Evolutionary conservation across 176 grass and related monocot genomes (phyloP).

Genomic region (Carex littledalei): DNA sequence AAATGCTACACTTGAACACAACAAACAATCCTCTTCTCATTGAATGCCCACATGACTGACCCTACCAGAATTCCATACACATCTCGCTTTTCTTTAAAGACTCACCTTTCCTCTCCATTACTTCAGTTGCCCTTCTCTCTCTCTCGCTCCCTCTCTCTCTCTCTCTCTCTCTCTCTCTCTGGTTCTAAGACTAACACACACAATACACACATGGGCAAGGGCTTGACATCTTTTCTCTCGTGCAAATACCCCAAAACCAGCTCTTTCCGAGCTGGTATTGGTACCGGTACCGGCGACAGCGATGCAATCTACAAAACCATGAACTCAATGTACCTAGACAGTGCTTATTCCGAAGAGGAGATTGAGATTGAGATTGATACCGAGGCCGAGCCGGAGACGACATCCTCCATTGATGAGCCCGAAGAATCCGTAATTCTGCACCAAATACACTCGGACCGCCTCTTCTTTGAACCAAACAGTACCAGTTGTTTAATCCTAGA

Average conservation of each 20-base stretch:
- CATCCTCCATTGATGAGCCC: background rate
- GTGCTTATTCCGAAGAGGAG: slow-evolving; percentile 27
- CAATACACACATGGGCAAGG: slow-evolving; percentile 35
- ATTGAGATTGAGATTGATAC: slow-evolving; percentile 20
- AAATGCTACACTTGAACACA: background rate
- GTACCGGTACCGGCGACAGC: background rate
- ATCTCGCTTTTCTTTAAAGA: slow-evolving; percentile 14
- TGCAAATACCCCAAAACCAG: slow-evolving; percentile 42
- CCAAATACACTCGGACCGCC: slow-evolving; percentile 29
- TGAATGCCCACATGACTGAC: slow-evolving; percentile 25
- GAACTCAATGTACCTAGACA: slow-evolving; percentile 36
- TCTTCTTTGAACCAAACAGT: slow-evolving; percentile 52
- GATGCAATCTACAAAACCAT: slow-evolving; percentile 31
- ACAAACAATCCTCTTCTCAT: slow-evolving; percentile 11
- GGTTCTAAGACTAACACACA: background rate
- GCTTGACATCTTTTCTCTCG: slow-evolving; percentile 59
- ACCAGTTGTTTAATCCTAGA: slow-evolving; percentile 71
- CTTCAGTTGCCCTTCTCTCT: slow-evolving; percentile 2
- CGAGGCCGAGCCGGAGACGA: slow-evolving; percentile 20
- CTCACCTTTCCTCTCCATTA: slow-evolving; percentile 21
- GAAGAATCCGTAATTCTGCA: slow-evolving; percentile 22
- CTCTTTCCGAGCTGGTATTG: slow-evolving; percentile 50
- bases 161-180: slow-evolving; percentile 28
- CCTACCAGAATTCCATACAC: slow-evolving; percentile 7
- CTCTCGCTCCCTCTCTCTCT: slow-evolving; percentile 23